Evolutionary conservation across 2,329 filamentous ascomycete genomes (phyloP).

Genomic region (Didymella exigua): DNA sequence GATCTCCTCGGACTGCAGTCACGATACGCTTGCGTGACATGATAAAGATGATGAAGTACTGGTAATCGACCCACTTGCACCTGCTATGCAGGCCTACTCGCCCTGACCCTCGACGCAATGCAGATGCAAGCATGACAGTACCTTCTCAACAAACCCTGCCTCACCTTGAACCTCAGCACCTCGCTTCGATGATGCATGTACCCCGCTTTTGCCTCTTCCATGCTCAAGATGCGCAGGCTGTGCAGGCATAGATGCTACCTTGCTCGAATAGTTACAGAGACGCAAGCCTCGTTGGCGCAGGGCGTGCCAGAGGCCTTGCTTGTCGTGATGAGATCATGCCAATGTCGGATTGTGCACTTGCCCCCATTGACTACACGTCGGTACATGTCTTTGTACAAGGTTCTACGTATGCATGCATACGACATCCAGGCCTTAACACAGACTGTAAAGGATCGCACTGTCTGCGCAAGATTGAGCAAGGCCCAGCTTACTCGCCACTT

Average conservation of each 20-base stretch:
- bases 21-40: neutral
- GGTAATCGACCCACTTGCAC: neutral
- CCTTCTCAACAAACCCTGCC: constrained; percentile 1
- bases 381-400: neutral
- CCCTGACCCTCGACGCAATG: constrained; percentile 11
- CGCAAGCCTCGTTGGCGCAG: constrained; percentile 4
- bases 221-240: neutral
- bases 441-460: neutral
- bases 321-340: constrained; percentile 7
- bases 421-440: neutral
- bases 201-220: constrained; percentile 11
- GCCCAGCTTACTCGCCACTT: neutral
- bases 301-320: neutral
- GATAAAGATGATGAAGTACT: neutral
- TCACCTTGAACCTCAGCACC: neutral
- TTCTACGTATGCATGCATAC: constrained; percentile 2
- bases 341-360: neutral
- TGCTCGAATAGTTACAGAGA: neutral
- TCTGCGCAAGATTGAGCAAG: constrained; percentile 9
- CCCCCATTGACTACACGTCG: neutral
- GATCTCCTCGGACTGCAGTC: neutral
- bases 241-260: constrained; percentile 6
- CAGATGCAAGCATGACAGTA: constrained; percentile 3
- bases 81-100: neutral
- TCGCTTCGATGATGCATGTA: constrained; percentile 5